phyloP scores from a whole-genome alignment of 352 stramenopile species.

The Phytophthora europaea region DNA sequence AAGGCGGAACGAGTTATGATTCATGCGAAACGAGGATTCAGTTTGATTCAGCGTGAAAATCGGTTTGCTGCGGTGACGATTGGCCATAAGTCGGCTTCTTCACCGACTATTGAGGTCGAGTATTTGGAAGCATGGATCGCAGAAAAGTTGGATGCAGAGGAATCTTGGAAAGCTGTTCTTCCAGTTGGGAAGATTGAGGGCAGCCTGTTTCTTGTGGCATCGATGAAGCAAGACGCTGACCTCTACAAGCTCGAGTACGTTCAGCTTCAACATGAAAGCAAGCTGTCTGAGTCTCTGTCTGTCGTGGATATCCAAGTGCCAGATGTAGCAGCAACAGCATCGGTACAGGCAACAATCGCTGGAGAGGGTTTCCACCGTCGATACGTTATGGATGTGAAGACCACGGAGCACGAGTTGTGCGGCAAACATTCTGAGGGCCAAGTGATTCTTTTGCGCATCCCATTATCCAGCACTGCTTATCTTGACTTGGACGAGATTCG shows the following conservation, averaged over 20 bases:
- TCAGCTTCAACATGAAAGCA: constrained; percentile 27
- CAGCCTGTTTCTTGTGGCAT: constrained; percentile 27
- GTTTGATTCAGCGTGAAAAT: not conserved
- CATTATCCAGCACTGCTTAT: constrained; percentile 55
- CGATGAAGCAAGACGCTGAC: constrained; percentile 12
- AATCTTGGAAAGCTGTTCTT: constrained; percentile 14
- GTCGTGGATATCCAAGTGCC: constrained; percentile 7
- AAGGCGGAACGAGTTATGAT: constrained; percentile 8
- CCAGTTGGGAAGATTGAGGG: constrained; percentile 4
- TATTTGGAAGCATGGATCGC: constrained; percentile 33
- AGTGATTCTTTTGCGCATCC: constrained; percentile 48
- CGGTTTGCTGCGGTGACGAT: constrained; percentile 23
- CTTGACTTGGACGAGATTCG: constrained; percentile 68
- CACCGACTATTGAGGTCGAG: constrained; percentile 22
- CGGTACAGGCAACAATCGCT: constrained; percentile 27
- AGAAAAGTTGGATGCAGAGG: not conserved
- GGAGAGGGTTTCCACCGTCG: constrained; percentile 62
- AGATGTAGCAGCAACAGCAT: constrained; percentile 23
- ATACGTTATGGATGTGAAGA: constrained; percentile 45
- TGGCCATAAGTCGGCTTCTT: constrained; percentile 11
- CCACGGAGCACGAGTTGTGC: constrained; percentile 27
- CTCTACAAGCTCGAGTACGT: constrained; percentile 29
- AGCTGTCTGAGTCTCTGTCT: constrained; percentile 8
- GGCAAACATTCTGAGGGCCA: constrained; percentile 8
- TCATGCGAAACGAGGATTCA: not conserved